These are phyloP conservation scores for Chamaecrista fasciculata DNA, from an alignment of 306 rosid species.

Conservation along the genomic window DNA sequence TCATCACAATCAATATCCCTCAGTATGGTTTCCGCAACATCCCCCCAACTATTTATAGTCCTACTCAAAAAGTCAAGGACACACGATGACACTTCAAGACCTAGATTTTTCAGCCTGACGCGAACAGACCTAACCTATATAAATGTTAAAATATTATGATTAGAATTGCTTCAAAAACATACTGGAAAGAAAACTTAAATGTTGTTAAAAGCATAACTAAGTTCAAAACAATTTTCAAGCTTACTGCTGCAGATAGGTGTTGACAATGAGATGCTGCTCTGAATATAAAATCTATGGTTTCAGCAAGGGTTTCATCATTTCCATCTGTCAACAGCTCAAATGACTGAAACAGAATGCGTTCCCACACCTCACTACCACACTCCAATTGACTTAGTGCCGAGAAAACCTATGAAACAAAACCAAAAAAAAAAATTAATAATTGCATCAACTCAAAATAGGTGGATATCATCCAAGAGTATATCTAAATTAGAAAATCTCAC, in stretches of 20 bases:
- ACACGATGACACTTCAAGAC: conserved; percentile 73
- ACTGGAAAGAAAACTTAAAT: conserved; percentile 1
- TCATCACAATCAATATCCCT: conserved; percentile 91
- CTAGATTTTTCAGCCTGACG: conserved; percentile 76
- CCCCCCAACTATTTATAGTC: conserved; percentile 98
- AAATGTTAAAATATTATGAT: conserved; percentile 32
- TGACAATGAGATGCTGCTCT: conserved; percentile 98
- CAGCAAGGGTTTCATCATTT: conserved; percentile 79
- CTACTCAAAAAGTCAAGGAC: conserved; percentile 89
- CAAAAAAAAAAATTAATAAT: conserved; percentile 29
- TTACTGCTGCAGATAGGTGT: conserved; percentile 97
- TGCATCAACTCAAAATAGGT: not conserved
- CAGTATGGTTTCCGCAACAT: conserved; percentile 93
- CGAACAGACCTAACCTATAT: conserved; percentile 92
- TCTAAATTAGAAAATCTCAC: conserved; percentile 3
- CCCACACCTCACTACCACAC: conserved; percentile 96
- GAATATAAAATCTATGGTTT: conserved; percentile 84
- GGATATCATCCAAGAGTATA: conserved; percentile 9
- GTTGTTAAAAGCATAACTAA: conserved; percentile 17
- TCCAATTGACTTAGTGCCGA: conserved; percentile 91
- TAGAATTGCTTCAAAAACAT: conserved; percentile 25
- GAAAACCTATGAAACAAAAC: conserved; percentile 60
- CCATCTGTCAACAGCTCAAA: conserved; percentile 78
- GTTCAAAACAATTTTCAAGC: conserved; percentile 33
- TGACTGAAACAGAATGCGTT: conserved; percentile 76